Base-by-base conservation (phyloP, 495 filamentous ascomycete species). In the Hyaloscypha variabilis region DNA sequence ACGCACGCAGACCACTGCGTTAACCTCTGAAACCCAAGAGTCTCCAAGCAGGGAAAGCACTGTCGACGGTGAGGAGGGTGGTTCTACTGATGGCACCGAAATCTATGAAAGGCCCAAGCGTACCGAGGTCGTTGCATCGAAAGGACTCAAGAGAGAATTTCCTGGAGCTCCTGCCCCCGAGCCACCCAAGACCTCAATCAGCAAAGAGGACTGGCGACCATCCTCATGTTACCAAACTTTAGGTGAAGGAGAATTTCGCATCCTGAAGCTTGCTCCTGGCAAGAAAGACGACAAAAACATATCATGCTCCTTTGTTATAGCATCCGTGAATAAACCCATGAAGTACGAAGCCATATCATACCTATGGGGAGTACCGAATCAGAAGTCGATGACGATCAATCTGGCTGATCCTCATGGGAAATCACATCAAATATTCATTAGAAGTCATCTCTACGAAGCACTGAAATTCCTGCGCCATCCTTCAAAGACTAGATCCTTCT, bases 311-410 rank as follows among this genome's bases (percentile, higher is more conserved):
- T 59, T 59, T n/a, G 34, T 59, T 23, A 46, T 23, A 39, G 57
- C 24, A 42, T 59, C 31, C 4, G 29, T 36, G 24, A 23, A 31
- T 25, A 10, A 17, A 46, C 11, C 10, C 10, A 46, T 25, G 19
- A 24, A 34, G 25, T 51, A 62, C 39, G 36, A 62, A 51, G 59
- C 42, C 17, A 42, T 59, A 30, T 59, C 57, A 21, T 59, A 59
- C 17, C 57, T 59, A 5, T 59, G 57, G 57, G 57, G 57, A 1
- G 30, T 10, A 24, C 13, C n/a, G 19, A 42, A 11, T 1, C 57
- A 59, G 26, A 23, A 4, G 14, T 3, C 24, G 5, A 26, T 21
- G 11, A 23, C 42, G 29, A 42, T 59, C 11, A 24, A 46, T 28
- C 31, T 59, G 8, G 1, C 8, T 6, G 57, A 59, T 31, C 24